These are phyloP conservation scores for Hyphodiscus hymeniophilus DNA, from an alignment of 495 filamentous ascomycete genomes.

Conservation along the genomic window DNA sequence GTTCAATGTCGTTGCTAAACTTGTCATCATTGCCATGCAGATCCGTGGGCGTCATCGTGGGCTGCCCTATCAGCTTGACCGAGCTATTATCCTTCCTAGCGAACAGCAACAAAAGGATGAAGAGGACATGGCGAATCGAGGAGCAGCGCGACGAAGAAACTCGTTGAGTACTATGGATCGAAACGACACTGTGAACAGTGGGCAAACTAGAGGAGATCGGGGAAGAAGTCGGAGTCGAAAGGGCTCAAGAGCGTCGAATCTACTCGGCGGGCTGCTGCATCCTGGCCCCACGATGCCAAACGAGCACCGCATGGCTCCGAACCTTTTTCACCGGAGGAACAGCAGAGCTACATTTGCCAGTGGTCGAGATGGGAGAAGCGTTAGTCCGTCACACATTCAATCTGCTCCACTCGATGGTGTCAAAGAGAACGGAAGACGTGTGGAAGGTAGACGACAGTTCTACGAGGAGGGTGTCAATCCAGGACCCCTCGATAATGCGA, in stretches of 20 bases:
- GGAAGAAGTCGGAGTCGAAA: conserved; percentile 2
- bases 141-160: conserved; percentile 1
- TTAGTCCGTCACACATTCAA: conserved; percentile 35
- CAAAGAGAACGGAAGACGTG: not conserved
- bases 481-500: no score
- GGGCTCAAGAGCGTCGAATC: conserved; percentile 4
- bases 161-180: conserved; percentile 1
- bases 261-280: conserved; percentile 16
- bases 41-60: conserved; percentile 88
- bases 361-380: conserved; percentile 22
- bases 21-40: conserved; percentile 91
- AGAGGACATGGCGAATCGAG: conserved; percentile 2
- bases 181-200: conserved; percentile 2
- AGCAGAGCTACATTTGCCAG: not conserved
- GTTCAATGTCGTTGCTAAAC: conserved; percentile 74
- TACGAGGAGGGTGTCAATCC: conserved; percentile 15
- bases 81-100: conserved; percentile 76
- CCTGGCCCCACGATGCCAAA: conserved; percentile 21
- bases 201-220: conserved; percentile 1
- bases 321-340: not conserved
- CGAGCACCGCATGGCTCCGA: conserved; percentile 2
- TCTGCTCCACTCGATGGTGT: not conserved
- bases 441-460: conserved; percentile 13
- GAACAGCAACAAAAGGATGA: conserved; percentile 54
- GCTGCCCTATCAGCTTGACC: conserved; percentile 83